A percentile compares a stretch with the other conserved stretches of the same genome.
Evolutionary conservation across 2,329 filamentous ascomycete species (phyloP).

Genomic region (Aspergillus luchuensis): DNA sequence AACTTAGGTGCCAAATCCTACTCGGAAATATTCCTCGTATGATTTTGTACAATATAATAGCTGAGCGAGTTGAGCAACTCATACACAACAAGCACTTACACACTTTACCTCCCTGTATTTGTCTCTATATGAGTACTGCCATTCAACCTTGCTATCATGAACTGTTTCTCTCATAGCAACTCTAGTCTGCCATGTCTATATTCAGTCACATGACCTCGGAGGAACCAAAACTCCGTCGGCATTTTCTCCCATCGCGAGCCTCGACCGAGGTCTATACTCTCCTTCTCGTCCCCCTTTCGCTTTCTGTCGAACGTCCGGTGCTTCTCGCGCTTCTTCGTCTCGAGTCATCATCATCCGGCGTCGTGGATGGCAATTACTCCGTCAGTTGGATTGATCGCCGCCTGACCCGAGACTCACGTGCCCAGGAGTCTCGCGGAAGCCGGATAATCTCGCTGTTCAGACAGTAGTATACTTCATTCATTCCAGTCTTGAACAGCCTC

Average conservation of each 20-base stretch:
- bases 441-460: constrained; percentile 9
- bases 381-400: background rate
- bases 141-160: background rate
- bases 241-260: constrained; percentile 5
- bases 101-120: too few relatives aligned
- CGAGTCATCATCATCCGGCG: background rate
- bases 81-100: too few relatives aligned
- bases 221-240: background rate
- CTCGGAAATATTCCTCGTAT: too few relatives aligned
- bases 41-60: too few relatives aligned
- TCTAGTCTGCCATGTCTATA: background rate
- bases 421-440: background rate
- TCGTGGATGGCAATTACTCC: constrained; percentile 15
- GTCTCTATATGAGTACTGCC: too few relatives aligned
- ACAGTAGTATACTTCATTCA: background rate
- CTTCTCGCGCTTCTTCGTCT: background rate
- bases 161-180: background rate
- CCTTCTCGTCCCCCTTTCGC: background rate
- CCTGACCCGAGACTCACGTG: constrained; percentile 9
- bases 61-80: too few relatives aligned
- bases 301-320: constrained; percentile 1
- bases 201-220: constrained; percentile 3
- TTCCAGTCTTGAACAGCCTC: background rate
- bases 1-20: too few relatives aligned
- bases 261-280: background rate